These are phyloP conservation scores for Coniella vitis DNA, from an alignment of 2,329 filamentous ascomycete species.

Conservation along the genomic window DNA sequence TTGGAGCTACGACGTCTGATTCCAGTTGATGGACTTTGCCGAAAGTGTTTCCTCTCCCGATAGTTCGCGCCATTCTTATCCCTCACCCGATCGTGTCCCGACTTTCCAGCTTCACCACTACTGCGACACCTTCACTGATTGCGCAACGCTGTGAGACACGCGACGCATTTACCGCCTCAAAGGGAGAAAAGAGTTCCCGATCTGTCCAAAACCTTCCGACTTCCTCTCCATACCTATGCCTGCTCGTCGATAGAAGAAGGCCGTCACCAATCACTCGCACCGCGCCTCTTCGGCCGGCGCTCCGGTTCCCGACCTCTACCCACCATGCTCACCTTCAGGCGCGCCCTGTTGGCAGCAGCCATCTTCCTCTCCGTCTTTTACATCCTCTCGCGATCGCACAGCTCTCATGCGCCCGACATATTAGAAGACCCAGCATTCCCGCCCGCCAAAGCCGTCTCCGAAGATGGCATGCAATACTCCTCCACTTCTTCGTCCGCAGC, in stretches of 20 bases:
- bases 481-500: constrained; percentile 17
- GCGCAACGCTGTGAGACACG: too few relatives aligned
- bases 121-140: too few relatives aligned
- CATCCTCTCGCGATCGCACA: constrained; percentile 58
- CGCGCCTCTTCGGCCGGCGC: not conserved
- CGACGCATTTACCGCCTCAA: too few relatives aligned
- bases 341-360: constrained; percentile 65
- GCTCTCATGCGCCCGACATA: constrained; percentile 24
- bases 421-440: constrained; percentile 27
- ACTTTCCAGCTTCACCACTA: too few relatives aligned
- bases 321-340: constrained; percentile 71
- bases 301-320: not conserved
- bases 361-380: constrained; percentile 64
- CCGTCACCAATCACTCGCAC: not conserved
- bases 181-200: too few relatives aligned
- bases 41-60: too few relatives aligned
- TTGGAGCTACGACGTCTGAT: too few relatives aligned
- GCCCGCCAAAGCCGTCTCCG: constrained; percentile 18
- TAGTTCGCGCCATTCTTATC: too few relatives aligned
- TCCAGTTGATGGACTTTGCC: too few relatives aligned
- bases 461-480: not conserved
- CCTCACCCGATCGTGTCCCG: too few relatives aligned
- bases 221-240: not conserved
- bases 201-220: not conserved
- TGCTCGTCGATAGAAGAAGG: not conserved